Evolutionary conservation across 1,139 yeast species (phyloP).

Genomic region (Spathaspora sp.): DNA sequence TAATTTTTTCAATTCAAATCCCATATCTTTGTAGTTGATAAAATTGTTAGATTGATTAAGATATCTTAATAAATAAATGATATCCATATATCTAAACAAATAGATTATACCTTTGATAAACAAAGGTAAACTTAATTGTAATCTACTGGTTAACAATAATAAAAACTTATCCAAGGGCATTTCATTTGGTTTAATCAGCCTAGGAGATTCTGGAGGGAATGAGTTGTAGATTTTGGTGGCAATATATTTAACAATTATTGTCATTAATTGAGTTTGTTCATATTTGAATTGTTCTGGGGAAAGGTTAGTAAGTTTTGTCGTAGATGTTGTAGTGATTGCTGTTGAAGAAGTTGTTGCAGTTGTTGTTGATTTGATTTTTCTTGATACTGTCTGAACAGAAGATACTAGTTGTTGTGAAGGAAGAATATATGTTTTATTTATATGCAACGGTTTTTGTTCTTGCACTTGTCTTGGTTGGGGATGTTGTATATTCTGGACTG

Average conservation of each 20-base stretch:
- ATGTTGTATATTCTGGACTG: conserved; percentile 6
- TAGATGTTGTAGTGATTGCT: conserved; percentile 1
- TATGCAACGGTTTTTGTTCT: conserved; percentile 6
- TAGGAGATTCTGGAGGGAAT: conserved; percentile 41
- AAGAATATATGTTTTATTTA: conserved; percentile 1
- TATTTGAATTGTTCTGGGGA: conserved; percentile 17
- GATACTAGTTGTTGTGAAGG: neutral
- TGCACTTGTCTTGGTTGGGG: conserved; percentile 5
- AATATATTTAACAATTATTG: conserved; percentile 43
- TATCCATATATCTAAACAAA: conserved; percentile 50
- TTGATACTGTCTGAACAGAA: conserved; percentile 2
- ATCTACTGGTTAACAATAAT: conserved; percentile 38
- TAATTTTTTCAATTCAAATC: conserved; percentile 43
- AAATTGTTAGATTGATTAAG: conserved; percentile 49
- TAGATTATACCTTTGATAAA: conserved; percentile 47
- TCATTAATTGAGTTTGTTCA: conserved; percentile 38
- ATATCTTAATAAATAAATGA: conserved; percentile 46
- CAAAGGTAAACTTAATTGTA: conserved; percentile 34
- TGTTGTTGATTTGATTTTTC: conserved; percentile 5
- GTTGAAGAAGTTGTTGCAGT: conserved; percentile 7
- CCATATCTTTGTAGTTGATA: conserved; percentile 46
- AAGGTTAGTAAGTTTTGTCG: neutral
- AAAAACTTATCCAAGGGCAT: conserved; percentile 45
- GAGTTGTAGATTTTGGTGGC: conserved; percentile 47
- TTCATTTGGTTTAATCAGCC: conserved; percentile 25